Conservation (phyloP, 2,329 filamentous ascomycete genomes). For the Botryotinia calthae region DNA sequence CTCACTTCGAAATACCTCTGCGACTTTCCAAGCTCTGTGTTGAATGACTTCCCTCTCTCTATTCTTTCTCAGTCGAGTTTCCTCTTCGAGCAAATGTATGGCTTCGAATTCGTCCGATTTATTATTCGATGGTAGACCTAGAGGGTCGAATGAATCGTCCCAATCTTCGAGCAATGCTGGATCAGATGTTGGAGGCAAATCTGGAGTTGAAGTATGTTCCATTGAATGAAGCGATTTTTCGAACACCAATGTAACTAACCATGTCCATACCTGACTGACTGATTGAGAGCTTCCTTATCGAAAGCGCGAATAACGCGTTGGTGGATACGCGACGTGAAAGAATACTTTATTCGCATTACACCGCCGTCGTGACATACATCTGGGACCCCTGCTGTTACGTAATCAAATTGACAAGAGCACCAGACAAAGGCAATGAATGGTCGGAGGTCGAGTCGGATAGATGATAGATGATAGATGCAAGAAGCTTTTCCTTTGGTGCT, state of each 20-base stretch:
- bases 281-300: constrained; percentile 3
- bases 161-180: constrained; percentile 31
- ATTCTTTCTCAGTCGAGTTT: constrained; percentile 44
- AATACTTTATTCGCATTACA: too few species aligned
- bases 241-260: neutral
- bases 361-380: too few species aligned
- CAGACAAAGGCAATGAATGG: neutral
- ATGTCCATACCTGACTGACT: neutral
- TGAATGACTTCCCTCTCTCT: constrained; percentile 49
- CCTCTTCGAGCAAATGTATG: constrained; percentile 42
- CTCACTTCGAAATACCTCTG: constrained; percentile 50
- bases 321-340: constrained; percentile 4
- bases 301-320: constrained; percentile 4
- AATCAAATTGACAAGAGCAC: neutral
- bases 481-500: too few species aligned
- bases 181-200: constrained; percentile 31
- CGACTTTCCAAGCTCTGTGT: constrained; percentile 48
- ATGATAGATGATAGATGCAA: too few species aligned
- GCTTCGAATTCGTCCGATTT: constrained; percentile 50
- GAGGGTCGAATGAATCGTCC: constrained; percentile 25
- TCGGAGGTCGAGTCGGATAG: too few species aligned
- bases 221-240: constrained; percentile 21
- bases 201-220: constrained; percentile 28
- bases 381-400: neutral
- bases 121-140: constrained; percentile 27